Base-by-base conservation (phyloP, 169 alveolate genomes). In the Plasmodium coatneyi region DNA sequence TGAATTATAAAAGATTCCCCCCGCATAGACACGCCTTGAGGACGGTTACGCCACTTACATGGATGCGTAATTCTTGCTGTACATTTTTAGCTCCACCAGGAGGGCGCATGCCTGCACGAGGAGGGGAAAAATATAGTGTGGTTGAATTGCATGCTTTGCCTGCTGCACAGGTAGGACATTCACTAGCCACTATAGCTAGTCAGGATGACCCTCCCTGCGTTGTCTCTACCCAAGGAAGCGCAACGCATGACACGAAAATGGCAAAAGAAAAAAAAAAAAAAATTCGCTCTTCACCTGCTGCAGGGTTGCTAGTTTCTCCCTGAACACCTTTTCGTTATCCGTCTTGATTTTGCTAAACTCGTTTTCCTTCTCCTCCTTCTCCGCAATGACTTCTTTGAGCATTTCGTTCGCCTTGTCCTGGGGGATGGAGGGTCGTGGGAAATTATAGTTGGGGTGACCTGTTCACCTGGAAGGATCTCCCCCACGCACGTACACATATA, bases 271-370 rank as follows among this genome's bases (percentile, higher is more conserved):
- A 25, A 25, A 39, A 74, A 36, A 41, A 36, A 74, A 32, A 74
- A 76, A 32, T 72, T 41, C 22, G 9, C n/a, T 30, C 52, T 32
- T 39, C 71, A 89, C 94, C 90, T 89, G 71, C 71, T 89, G 94
- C 46, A 89, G 94, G 5, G 28, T 43, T 1, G 71, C 41, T 70
- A 89, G 81, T 41, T 89, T 89, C 41, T 89, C 94, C 36, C 39
- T 89, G 76, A 89, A 89, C 28, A 49, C 9, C 49, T 89, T 41
- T 34, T 89, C 94, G 54, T 89, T 89, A 56, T 89, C 94, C 91
- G 49, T 80, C 46, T 89, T 89, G 12, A 89, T 80, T 60, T 89
- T 54, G 46, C 71, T 80, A 80, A 89, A 49, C 22, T 79, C 90
- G 52, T 70, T 79, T 89, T 79, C 90, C 41, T 89, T 89, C 30